Base-by-base conservation (phyloP, 345 rosid genomes). In the Eucalyptus tenuipes region DNA sequence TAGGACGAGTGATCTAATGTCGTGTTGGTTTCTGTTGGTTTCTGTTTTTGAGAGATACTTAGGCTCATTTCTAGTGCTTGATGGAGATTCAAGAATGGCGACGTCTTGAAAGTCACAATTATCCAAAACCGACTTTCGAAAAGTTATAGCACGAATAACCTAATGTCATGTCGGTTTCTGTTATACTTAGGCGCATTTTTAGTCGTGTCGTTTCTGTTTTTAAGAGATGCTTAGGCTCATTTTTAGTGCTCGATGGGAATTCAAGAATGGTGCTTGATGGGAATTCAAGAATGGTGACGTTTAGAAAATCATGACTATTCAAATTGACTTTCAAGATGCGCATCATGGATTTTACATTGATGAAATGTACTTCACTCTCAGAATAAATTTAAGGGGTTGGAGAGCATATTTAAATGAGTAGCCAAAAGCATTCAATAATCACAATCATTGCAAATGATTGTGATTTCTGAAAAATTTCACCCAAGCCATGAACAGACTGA, bases 401-500 rank as follows among this genome's bases (percentile, higher is more conserved):
- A 68, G 20, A 33, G 20, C 80, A 68, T 68, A 10, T 33, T 68
- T 0, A 17, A 0, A 33, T 33, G 42, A 68, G 24, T 31, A 68
- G 80, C 22, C 44, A 68, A 68, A 4, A 68, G 10, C 42, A 8
- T 68, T 68, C 80, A 8, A 68, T 16, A 15, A 68, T 33, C 7
- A 31, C 42, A 33, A 16, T 68, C 24, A n/a, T 68, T 5, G 13
- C 4, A 8, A 6, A 5, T 68, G 42, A 16, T 33, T 33, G 80
- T 68, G 80, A 68, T 68, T 68, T 68, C 44, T 68, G 44, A 68
- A n/a, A 64, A 64, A 52, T 52, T n/a, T n/a, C 75, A n/a, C 44
- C 80, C 80, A 5, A 17, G 24, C 4, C 80, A 2, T 68, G 80
- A 61, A 3, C 2, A 3, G 44, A 44, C 0, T 9, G 44, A 0